Evolutionary conservation across 345 rosid genomes (phyloP), one percentile per base, ranked within the genome.

Genomic region (Brassica rapa): DNA sequence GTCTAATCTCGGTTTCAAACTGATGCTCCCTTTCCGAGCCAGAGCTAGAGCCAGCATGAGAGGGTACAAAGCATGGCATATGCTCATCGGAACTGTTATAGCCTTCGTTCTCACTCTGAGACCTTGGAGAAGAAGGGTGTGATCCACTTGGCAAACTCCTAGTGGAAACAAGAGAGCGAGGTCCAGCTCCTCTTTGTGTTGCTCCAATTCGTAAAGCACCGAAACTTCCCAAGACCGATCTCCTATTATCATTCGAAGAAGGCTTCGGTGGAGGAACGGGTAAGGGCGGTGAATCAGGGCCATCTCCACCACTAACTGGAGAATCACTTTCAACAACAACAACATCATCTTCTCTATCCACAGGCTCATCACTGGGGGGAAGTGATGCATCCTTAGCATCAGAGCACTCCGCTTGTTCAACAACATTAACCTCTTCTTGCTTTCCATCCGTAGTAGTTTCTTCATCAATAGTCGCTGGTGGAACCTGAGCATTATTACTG

Each of bases 51-150:
- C 93, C 99, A 72, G 86, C 85, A 81, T 87, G 93, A 14, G 96
- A 88, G 68, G 93, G 88, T 57, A 67, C 89, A 72, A 73, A 91
- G 81, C 91, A 92, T 41, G 97, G 87, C 73, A 80, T 88, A 83
- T 93, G 98, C 85, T 96, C 99, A 90, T 96, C 99, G 30, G 98
- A 95, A 80, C 99, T 96, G 78, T 96, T 96, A 71, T 96, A 96
- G 57, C 99, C 99, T 81, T 96, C 99, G 69, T 70, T 85, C 71
- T 96, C 98, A 83, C 79, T 88, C 59, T 83, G 98, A 71, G 99
- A 90, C 84, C 96, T 87, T 61, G 99, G 99, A 81, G 98, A 93
- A 63, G 98, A 96, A 73, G 99, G 99, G 39, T 90, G 89, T 27
- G 99, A 90, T 8, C 85, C 92, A 81, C 97, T 77, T 23, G 98